Evolutionary conservation across 78 protist genomes (phyloP).

Genomic region (Salpingoeca rosetta): DNA sequence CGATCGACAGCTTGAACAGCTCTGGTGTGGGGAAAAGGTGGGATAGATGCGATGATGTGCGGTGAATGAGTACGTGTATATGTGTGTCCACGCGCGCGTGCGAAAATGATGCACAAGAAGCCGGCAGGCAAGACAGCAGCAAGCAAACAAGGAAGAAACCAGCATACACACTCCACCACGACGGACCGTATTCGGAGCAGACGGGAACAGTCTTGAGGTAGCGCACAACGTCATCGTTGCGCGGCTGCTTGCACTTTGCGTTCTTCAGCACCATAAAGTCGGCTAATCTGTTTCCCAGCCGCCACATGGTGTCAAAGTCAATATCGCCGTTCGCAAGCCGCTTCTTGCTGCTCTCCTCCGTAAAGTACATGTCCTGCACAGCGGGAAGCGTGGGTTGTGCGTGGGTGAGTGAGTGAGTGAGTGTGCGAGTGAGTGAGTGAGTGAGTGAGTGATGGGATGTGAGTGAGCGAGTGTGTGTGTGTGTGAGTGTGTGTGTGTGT

Average conservation of each 20-base stretch:
- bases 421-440: too few species aligned
- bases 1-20: neutral
- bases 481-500: too few species aligned
- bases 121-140: neutral
- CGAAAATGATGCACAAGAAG: neutral
- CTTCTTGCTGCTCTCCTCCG: neutral
- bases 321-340: neutral
- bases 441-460: too few species aligned
- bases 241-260: neutral
- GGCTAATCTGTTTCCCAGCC: neutral
- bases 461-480: too few species aligned
- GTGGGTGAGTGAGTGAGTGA: neutral
- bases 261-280: neutral
- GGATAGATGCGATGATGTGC: neutral
- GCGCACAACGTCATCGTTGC: neutral
- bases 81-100: neutral
- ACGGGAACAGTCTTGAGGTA: neutral
- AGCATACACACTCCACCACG: too few species aligned
- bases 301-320: neutral
- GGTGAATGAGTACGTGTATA: neutral
- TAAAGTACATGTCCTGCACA: neutral
- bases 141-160: too few species aligned
- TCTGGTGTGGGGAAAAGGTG: neutral
- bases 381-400: neutral
- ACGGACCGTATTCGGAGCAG: neutral